These are phyloP conservation scores for Anthracocystis setariae DNA, from an alignment of 1,284 basidiomycete genomes.

Conservation along the genomic window DNA sequence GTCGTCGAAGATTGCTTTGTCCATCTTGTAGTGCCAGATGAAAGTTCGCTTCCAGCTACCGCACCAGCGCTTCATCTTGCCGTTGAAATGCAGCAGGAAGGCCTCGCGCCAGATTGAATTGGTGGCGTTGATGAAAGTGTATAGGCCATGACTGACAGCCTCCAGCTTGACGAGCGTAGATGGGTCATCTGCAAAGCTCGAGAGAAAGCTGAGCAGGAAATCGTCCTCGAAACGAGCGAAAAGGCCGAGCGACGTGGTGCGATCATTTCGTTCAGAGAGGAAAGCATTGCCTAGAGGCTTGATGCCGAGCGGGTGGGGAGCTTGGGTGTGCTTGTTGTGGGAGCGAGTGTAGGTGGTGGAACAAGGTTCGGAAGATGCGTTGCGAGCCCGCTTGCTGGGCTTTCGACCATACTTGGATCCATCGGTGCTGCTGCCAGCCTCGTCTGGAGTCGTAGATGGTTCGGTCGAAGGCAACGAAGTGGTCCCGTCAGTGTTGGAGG, in stretches of 20 bases:
- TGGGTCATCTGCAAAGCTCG: constrained; percentile 34
- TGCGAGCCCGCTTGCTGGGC: constrained; percentile 20
- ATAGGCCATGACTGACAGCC: constrained; percentile 41
- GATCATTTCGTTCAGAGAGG: constrained; percentile 44
- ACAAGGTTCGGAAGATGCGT: constrained; percentile 15
- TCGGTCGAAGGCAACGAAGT: constrained; percentile 38
- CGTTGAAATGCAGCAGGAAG: constrained; percentile 42
- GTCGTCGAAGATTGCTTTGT: constrained; percentile 23
- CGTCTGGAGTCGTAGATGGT: constrained; percentile 40
- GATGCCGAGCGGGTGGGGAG: constrained; percentile 59
- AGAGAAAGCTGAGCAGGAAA: constrained; percentile 50
- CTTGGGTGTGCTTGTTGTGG: constrained; percentile 21
- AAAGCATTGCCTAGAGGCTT: constrained; percentile 61
- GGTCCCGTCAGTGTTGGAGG: constrained; percentile 35
- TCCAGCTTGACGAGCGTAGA: constrained; percentile 41
- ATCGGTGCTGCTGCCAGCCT: constrained; percentile 21
- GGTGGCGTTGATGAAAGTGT: constrained; percentile 54
- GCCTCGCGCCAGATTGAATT: constrained; percentile 57
- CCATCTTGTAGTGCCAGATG: constrained; percentile 34
- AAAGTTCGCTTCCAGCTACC: constrained; percentile 63
- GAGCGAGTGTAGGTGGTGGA: background rate
- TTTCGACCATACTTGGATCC: constrained; percentile 12
- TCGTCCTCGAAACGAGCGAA: constrained; percentile 55
- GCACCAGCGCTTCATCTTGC: constrained; percentile 52
- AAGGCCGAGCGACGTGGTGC: constrained; percentile 45